Evolutionary conservation across 176 grass and related monocot species (phyloP), one percentile per base, ranked within the genome.

Genomic region (Juncus inflexus): DNA sequence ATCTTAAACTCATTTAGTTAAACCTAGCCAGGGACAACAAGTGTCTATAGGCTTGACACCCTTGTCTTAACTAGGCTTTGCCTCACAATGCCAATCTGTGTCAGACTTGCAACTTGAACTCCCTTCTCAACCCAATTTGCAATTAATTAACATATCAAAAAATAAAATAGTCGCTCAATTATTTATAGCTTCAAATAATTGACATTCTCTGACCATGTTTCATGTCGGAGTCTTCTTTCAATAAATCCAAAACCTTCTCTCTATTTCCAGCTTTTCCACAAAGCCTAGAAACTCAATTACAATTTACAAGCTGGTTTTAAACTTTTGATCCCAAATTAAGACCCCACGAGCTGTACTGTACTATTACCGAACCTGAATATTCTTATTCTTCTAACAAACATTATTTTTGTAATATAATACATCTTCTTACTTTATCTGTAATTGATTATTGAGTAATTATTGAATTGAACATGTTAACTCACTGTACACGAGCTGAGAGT

Each of bases 241-340:
- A 79, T 81, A 87, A 92, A 84, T 77, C 89, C 74, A 77, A 87
- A 73, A 73, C 72, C 77, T 87, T 84, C 67, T 47, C 67, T 71
- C 38, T 42, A 35, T 40, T 86, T 81, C 89, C 79, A 37, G 78
- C 62, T 68, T 79, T 14, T 70, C 6, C 52, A 58, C 13, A 54
- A 56, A 69, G 16, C n/a, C 12, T 69, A 70, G 12, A 52, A 71
- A 42, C 38, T 35, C 16, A 12, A 19, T 57, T 42, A 58, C 67
- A 58, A 59, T 28, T 57, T 42, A 58, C 67, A 58, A 59, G 38
- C 67, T 71, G 67, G 67, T 71, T 59, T 58, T 37, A 51, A 47
- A 47, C 9, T 47, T 47, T 9, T 47, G 9, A 71, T 71, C 54
- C 67, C 67, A 9, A 47, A 47, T 47, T 47, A 47, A 71, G 67